phyloP scores from a whole-genome alignment of 345 rosid genomes.

The Eucalyptus viminalis region DNA sequence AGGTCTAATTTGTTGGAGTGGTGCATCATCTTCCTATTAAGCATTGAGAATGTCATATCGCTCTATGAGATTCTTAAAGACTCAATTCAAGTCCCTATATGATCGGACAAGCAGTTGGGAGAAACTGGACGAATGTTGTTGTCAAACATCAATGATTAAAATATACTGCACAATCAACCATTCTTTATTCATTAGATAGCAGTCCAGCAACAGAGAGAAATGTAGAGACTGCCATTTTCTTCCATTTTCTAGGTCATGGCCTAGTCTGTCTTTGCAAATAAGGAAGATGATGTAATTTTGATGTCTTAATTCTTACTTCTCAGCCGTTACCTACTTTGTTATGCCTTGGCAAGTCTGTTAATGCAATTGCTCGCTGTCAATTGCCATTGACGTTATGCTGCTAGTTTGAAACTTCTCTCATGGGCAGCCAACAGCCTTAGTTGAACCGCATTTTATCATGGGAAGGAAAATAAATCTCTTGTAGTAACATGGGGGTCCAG shows the following conservation, averaged over 20 bases:
- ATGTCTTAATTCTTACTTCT: background rate
- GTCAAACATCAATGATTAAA: background rate
- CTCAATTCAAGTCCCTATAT: conserved; percentile 2
- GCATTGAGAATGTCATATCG: conserved; percentile 57
- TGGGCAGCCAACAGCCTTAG: background rate
- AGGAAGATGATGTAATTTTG: background rate
- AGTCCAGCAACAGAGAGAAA: background rate
- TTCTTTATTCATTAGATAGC: background rate
- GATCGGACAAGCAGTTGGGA: background rate
- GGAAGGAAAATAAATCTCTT: background rate
- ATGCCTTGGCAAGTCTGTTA: background rate
- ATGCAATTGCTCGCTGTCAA: background rate
- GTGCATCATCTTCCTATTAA: conserved; percentile 78
- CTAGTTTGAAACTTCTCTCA: background rate
- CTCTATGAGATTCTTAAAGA: conserved; percentile 60
- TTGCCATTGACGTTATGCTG: background rate
- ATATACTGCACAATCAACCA: background rate
- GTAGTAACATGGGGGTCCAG: background rate
- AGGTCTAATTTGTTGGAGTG: conserved; percentile 77
- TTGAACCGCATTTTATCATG: background rate
- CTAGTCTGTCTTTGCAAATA: background rate
- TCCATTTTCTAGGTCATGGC: background rate
- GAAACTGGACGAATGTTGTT: background rate
- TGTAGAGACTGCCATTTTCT: background rate
- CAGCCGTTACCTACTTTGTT: background rate